Percentiles rank a stretch among this genome's conserved stretches.
Evolutionary conservation across 2,329 filamentous ascomycete species (phyloP).

Genomic region (Ceratocystis alfenasii): DNA sequence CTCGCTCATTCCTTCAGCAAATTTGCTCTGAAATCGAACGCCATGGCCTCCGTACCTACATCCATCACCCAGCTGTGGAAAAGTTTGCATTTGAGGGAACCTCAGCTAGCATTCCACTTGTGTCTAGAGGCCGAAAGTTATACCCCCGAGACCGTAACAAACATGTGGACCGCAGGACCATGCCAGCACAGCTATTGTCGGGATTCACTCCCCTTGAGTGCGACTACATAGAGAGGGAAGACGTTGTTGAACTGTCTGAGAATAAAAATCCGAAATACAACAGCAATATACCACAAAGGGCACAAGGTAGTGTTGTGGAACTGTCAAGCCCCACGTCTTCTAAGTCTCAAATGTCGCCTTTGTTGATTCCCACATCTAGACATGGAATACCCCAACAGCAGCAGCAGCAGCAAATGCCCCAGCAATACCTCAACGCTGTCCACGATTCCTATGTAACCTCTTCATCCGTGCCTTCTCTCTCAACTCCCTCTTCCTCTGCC

Average conservation of each 20-base stretch:
- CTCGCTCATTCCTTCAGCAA: slow-evolving; percentile 74
- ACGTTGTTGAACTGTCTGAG: slow-evolving; percentile 16
- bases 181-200: neutral
- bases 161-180: neutral
- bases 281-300: slow-evolving; percentile 11
- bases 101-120: slow-evolving; percentile 36
- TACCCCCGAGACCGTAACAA: neutral
- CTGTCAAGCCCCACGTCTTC: slow-evolving; percentile 20
- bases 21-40: slow-evolving; percentile 66
- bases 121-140: slow-evolving; percentile 28
- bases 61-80: slow-evolving; percentile 31
- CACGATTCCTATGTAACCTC: neutral
- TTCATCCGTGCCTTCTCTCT: neutral
- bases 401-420: neutral
- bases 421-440: neutral
- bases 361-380: slow-evolving; percentile 6
- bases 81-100: slow-evolving; percentile 28
- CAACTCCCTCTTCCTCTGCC: slow-evolving; percentile 10
- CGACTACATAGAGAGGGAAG: neutral
- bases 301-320: slow-evolving; percentile 17
- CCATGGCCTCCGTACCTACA: slow-evolving; percentile 32
- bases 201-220: slow-evolving; percentile 14
- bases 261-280: slow-evolving; percentile 16
- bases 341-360: slow-evolving; percentile 19
- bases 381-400: slow-evolving; percentile 3